Conservation (phyloP, 768 basidiomycete genomes). For the Phanerochaete carnosa region DNA sequence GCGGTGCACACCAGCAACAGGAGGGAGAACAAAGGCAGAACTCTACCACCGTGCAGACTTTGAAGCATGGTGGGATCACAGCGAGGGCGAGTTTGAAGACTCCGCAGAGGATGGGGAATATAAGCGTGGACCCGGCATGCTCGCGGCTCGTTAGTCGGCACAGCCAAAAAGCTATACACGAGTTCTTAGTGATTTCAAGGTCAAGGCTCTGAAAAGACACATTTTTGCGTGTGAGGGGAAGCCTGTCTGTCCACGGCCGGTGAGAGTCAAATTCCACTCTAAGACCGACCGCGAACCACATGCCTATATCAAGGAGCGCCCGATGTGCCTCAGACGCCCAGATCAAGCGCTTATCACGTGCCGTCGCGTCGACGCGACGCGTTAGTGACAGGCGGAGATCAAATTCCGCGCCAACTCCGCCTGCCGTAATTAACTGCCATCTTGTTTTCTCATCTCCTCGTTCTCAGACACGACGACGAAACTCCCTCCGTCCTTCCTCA, state of each 20-base stretch:
- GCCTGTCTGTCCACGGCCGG: background rate
- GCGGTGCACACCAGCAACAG: background rate
- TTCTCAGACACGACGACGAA: slow-evolving; percentile 13
- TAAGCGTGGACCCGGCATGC: background rate
- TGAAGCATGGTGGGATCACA: too few relatives aligned
- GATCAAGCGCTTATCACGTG: slow-evolving; percentile 22
- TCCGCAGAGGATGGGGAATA: background rate
- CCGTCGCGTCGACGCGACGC: slow-evolving; percentile 20
- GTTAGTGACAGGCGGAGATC: slow-evolving; percentile 25
- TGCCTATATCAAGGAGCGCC: background rate
- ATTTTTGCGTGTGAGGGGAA: background rate
- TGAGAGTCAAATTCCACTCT: slow-evolving; percentile 12
- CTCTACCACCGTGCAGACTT: background rate
- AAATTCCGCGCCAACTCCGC: slow-evolving; percentile 24
- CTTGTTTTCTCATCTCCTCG: slow-evolving; percentile 5
- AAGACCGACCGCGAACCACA: slow-evolving; percentile 8
- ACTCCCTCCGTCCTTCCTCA: slow-evolving; percentile 5
- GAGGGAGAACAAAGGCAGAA: background rate
- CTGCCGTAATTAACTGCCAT: slow-evolving; percentile 11
- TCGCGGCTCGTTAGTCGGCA: background rate
- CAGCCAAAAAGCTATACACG: too few relatives aligned
- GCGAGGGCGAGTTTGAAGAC: background rate
- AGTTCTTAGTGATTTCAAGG: too few relatives aligned
- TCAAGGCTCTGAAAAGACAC: background rate
- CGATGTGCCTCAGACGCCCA: background rate